A percentile compares a stretch with the other conserved stretches of the same genome.
These are phyloP conservation scores for Imleria badia DNA, from an alignment of 768 basidiomycete genomes.

Conservation along the genomic window DNA sequence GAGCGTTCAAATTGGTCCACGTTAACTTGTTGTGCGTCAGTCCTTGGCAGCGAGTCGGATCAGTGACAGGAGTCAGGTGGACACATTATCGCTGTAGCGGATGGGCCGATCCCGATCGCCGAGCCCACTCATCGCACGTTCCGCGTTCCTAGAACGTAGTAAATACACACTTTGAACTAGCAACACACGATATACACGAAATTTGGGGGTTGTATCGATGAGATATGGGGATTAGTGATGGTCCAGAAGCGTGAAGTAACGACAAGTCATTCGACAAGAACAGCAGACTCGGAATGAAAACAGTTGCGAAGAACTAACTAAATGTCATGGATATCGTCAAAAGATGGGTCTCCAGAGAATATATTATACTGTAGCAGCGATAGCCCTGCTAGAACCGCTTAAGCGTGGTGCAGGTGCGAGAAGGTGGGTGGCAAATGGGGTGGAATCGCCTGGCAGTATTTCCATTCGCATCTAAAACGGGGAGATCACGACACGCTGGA, in stretches of 20 bases:
- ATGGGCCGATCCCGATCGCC: not conserved
- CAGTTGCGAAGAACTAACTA: not conserved
- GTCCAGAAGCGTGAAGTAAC: not conserved
- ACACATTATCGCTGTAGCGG: too few species aligned
- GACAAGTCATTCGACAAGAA: not conserved
- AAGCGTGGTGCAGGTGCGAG: not conserved
- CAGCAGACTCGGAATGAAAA: not conserved
- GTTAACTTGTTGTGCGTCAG: too few species aligned
- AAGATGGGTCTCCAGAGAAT: conserved; percentile 1
- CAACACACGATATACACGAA: conserved; percentile 10
- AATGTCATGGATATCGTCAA: conserved; percentile 13
- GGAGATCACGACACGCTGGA: conserved; percentile 5
- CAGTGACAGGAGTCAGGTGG: too few species aligned
- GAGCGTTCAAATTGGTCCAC: not conserved
- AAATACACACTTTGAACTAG: not conserved
- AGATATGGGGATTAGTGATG: not conserved
- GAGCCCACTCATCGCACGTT: not conserved
- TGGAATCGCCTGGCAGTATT: not conserved
- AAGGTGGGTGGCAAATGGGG: not conserved
- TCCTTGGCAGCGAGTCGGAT: too few species aligned
- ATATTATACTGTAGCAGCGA: conserved; percentile 1
- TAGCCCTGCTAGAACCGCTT: not conserved
- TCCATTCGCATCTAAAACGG: conserved; percentile 9
- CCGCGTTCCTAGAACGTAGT: not conserved
- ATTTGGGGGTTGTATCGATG: not conserved